These are phyloP conservation scores for Kwoniella botswanensis DNA, from an alignment of 768 basidiomycete species.

Conservation along the genomic window DNA sequence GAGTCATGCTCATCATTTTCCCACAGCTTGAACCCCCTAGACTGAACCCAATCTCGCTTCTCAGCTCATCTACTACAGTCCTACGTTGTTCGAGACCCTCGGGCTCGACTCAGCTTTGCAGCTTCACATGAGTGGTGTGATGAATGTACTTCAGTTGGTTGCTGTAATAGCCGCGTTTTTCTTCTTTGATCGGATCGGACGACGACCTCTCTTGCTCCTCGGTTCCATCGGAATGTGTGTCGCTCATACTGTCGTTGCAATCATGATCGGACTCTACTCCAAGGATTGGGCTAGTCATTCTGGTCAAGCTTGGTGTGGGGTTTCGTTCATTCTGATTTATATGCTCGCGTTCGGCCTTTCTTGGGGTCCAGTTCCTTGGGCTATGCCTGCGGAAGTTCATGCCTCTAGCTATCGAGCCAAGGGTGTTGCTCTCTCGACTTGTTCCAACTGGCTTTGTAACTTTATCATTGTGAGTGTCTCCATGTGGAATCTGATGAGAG, in stretches of 20 bases:
- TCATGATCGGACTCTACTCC: slow-evolving; percentile 10
- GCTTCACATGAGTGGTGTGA: slow-evolving; percentile 70
- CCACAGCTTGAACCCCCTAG: not conserved
- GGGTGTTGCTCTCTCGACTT: slow-evolving; percentile 32
- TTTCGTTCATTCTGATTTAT: slow-evolving; percentile 13
- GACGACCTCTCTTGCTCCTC: slow-evolving; percentile 2
- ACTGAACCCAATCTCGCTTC: not conserved
- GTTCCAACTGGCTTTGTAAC: slow-evolving; percentile 37
- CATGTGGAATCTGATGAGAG: not conserved
- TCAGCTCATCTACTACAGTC: slow-evolving; percentile 71
- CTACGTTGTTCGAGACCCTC: slow-evolving; percentile 67
- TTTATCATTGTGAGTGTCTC: slow-evolving; percentile 22
- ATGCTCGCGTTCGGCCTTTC: slow-evolving; percentile 15
- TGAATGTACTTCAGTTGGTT: slow-evolving; percentile 59
- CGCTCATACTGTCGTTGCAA: slow-evolving; percentile 3
- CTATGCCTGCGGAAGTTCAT: slow-evolving; percentile 82
- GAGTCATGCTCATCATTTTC: not conserved
- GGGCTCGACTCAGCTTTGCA: slow-evolving; percentile 63
- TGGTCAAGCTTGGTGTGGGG: slow-evolving; percentile 6
- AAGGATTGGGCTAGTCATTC: slow-evolving; percentile 8
- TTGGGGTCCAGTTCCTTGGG: slow-evolving; percentile 69
- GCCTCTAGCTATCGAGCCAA: slow-evolving; percentile 76
- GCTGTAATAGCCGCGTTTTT: not conserved
- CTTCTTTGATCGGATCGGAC: slow-evolving; percentile 3
- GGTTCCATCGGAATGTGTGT: not conserved